phyloP scores from a whole-genome alignment of 2,329 filamentous ascomycete genomes.

The Tolypocladium nubicola region DNA sequence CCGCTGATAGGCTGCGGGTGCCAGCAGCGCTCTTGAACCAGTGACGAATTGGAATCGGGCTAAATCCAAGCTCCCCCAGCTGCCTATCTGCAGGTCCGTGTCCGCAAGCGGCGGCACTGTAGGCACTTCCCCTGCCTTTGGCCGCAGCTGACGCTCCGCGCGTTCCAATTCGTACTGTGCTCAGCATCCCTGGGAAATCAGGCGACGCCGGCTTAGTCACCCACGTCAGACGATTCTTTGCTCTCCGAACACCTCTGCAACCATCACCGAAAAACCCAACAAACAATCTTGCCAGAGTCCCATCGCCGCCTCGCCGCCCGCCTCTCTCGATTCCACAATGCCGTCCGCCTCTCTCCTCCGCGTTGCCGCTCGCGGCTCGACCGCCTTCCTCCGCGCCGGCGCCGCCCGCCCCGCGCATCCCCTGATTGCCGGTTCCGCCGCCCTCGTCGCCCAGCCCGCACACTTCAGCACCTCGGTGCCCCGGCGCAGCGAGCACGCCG shows the following conservation, averaged over 20 bases:
- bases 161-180: conserved; percentile 13
- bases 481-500: conserved; percentile 57
- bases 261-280: conserved; percentile 11
- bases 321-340: conserved; percentile 34
- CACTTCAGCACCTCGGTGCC: conserved; percentile 54
- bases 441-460: conserved; percentile 28
- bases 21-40: not conserved
- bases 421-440: conserved; percentile 43
- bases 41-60: conserved; percentile 13
- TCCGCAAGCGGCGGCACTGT: not conserved
- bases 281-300: conserved; percentile 10
- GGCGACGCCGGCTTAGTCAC: conserved; percentile 22
- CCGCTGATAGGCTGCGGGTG: not conserved
- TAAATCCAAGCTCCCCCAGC: conserved; percentile 11
- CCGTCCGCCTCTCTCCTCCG: conserved; percentile 60
- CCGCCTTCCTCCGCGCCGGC: conserved; percentile 55
- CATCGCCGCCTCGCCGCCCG: conserved; percentile 9
- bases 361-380: conserved; percentile 56
- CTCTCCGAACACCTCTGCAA: conserved; percentile 17
- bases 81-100: conserved; percentile 6
- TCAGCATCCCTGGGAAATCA: conserved; percentile 10
- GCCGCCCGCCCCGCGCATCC: conserved; percentile 43
- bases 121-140: accelerated
- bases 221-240: conserved; percentile 16
- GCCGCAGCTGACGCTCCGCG: not conserved